phyloP scores from a whole-genome alignment of 148 eudicot genomes.

The Diospyros lotus region DNA sequence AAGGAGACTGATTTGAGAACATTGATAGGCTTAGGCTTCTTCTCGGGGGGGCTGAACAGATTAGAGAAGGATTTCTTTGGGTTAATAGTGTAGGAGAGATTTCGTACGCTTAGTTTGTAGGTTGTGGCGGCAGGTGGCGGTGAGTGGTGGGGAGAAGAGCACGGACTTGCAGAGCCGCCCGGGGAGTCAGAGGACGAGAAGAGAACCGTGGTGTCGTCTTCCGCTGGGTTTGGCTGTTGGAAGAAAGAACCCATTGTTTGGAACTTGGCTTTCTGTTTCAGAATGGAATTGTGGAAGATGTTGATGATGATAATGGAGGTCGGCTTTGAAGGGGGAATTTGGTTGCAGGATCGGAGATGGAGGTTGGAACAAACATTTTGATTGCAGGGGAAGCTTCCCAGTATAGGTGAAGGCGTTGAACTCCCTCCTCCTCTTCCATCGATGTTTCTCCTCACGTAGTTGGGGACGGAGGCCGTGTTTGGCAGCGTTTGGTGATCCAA shows the following conservation, averaged over 20 bases:
- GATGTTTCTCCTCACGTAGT: no score
- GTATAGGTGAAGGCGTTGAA: constrained; percentile 9
- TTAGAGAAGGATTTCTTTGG: constrained; percentile 23
- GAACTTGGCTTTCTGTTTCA: neutral
- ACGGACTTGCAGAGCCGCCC: constrained; percentile 57
- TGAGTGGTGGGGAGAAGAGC: constrained; percentile 59
- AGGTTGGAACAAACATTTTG: constrained; percentile 38
- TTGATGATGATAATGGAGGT: neutral
- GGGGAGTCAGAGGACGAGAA: constrained; percentile 52
- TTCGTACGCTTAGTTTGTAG: constrained; percentile 43
- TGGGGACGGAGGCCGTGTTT: no score
- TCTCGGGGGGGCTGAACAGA: neutral
- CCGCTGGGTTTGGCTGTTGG: constrained; percentile 27
- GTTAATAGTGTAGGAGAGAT: constrained; percentile 70
- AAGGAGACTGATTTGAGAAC: constrained; percentile 80
- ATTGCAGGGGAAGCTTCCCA: constrained; percentile 7
- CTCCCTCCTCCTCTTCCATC: no score
- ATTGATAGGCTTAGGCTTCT: constrained; percentile 38
- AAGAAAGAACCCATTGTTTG: constrained; percentile 53
- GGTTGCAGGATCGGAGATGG: constrained; percentile 9
- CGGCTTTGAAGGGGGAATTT: neutral
- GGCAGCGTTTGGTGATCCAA: no score
- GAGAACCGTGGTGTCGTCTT: constrained; percentile 64
- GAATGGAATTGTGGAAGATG: neutral
- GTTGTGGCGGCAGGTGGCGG: constrained; percentile 21